A percentile compares a stretch with the other conserved stretches of the same genome.
Conservation (phyloP, 768 basidiomycete species). For the Termitomyces sp. region DNA sequence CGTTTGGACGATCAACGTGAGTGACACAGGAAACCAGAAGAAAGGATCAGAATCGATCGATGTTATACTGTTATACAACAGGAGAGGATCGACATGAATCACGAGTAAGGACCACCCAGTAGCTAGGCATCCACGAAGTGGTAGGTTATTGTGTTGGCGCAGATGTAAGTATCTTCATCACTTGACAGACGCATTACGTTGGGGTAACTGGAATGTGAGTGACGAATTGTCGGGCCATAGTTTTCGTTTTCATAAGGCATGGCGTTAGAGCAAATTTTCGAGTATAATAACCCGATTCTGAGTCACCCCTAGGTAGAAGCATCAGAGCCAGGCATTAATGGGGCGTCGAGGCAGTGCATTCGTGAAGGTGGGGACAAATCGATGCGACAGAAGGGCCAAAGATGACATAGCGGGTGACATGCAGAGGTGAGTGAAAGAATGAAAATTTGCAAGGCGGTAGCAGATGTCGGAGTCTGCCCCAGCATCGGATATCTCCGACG, state of each 20-base stretch:
- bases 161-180: background rate
- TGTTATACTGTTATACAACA: background rate
- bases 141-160: background rate
- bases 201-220: background rate
- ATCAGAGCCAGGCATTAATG: background rate
- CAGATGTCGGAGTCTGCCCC: too few relatives aligned
- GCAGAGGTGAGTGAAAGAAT: too few relatives aligned
- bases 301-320: background rate
- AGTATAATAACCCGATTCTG: background rate
- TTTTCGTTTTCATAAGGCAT: too few relatives aligned
- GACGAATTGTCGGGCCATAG: background rate
- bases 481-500: too few relatives aligned
- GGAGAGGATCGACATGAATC: background rate
- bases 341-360: background rate
- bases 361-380: background rate
- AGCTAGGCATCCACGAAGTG: background rate
- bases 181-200: background rate
- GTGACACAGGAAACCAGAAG: background rate
- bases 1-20: background rate
- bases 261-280: background rate
- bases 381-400: too few relatives aligned
- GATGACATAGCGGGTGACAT: too few relatives aligned
- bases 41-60: background rate
- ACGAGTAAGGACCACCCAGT: background rate
- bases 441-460: too few relatives aligned